These are phyloP conservation scores for Aureobasidium mangrovei DNA, from an alignment of 2,329 filamentous ascomycete genomes.

Conservation along the genomic window DNA sequence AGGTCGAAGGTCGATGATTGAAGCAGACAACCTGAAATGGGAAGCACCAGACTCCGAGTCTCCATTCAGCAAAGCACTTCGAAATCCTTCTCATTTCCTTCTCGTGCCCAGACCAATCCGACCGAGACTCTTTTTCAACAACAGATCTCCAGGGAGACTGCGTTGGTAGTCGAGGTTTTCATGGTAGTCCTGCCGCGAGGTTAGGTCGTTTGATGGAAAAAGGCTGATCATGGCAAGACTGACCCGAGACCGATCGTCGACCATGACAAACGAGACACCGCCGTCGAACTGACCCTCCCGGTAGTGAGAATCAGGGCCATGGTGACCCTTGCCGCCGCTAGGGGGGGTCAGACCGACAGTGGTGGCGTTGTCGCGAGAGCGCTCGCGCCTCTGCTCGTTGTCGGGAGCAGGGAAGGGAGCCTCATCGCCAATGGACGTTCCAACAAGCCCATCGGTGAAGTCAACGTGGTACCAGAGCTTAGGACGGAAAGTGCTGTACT, in stretches of 20 bases:
- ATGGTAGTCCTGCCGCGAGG: too few species aligned
- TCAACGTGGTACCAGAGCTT: conserved; percentile 39
- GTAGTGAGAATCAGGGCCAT: conserved; percentile 61
- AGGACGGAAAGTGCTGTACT: conserved; percentile 70
- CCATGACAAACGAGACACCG: conserved; percentile 49
- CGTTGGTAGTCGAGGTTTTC: too few species aligned
- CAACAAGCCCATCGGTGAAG: background rate
- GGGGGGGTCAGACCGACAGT: conserved; percentile 81
- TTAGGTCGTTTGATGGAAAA: too few species aligned
- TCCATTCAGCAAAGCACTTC: too few species aligned
- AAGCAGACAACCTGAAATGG: too few species aligned
- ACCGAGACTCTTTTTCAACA: too few species aligned
- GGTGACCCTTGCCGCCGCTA: conserved; percentile 53
- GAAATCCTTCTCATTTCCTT: too few species aligned
- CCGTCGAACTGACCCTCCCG: conserved; percentile 73
- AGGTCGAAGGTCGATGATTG: too few species aligned
- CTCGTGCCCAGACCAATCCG: too few species aligned
- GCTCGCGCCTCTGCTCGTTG: conserved; percentile 78
- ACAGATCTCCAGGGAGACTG: too few species aligned
- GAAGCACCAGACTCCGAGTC: too few species aligned
- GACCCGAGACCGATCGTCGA: conserved; percentile 20
- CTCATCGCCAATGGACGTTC: conserved; percentile 40
- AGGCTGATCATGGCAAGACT: too few species aligned
- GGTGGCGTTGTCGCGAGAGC: conserved; percentile 79
- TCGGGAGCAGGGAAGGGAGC: conserved; percentile 69